phyloP scores from a whole-genome alignment of 768 basidiomycete genomes.

The Amanita pseudoporphyria region DNA sequence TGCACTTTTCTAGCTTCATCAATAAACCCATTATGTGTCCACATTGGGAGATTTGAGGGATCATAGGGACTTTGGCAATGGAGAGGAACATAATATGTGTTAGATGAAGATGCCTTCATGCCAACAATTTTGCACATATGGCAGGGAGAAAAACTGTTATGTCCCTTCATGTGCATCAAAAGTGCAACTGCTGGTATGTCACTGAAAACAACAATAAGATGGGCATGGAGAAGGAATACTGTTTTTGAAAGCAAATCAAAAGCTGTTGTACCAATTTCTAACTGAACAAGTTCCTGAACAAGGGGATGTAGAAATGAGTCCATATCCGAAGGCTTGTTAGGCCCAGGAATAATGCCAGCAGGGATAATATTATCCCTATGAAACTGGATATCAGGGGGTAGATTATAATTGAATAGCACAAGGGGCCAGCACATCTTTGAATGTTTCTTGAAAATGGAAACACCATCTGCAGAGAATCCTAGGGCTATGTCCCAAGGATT shows the following conservation, averaged over 20 bases:
- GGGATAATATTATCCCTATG: conserved; percentile 25
- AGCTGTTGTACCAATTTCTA: too few species aligned
- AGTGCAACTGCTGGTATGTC: too few species aligned
- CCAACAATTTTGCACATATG: too few species aligned
- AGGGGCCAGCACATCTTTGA: conserved; percentile 31
- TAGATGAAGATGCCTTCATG: too few species aligned
- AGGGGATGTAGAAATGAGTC: conserved; percentile 35
- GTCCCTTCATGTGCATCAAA: conserved; percentile 29
- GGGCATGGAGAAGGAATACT: conserved; percentile 20
- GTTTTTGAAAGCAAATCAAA: conserved; percentile 15
- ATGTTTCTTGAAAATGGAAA: conserved; percentile 25
- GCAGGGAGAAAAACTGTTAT: conserved; percentile 27
- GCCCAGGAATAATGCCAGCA: conserved; percentile 36
- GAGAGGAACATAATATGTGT: conserved; percentile 23
- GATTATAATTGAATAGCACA: conserved; percentile 27
- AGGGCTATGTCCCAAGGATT: conserved; percentile 32
- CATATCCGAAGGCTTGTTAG: conserved; percentile 30
- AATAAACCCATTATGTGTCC: conserved; percentile 21
- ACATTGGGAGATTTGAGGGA: conserved; percentile 23
- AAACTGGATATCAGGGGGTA: conserved; percentile 22
- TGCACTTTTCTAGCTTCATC: conserved; percentile 16
- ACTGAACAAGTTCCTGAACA: too few species aligned
- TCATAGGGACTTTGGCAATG: conserved; percentile 18
- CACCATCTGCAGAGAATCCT: conserved; percentile 32
- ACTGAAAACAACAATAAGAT: conserved; percentile 18